Percentiles rank a stretch among this genome's conserved stretches.
Conservation (phyloP, 2,329 filamentous ascomycete species). For the Blastomyces percursus region DNA sequence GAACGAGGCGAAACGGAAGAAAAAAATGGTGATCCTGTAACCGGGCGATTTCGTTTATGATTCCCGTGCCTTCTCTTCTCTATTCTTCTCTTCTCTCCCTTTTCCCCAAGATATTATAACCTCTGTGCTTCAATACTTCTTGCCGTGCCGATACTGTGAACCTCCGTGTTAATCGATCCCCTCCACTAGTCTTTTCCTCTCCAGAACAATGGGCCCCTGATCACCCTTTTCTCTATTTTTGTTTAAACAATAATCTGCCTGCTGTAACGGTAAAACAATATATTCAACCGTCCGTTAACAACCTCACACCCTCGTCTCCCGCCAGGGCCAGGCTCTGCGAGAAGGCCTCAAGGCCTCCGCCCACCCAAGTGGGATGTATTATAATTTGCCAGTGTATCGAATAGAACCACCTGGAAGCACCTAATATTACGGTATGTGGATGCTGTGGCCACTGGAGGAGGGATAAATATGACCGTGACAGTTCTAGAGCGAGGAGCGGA, state of each 20-base stretch:
- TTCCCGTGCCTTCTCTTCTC: not conserved
- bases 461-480: not conserved
- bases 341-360: conserved; percentile 30
- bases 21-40: not conserved
- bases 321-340: conserved; percentile 21
- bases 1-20: not conserved
- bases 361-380: conserved; percentile 18
- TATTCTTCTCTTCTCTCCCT: not conserved
- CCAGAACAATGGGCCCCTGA: too few relatives aligned
- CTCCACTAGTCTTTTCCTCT: not conserved
- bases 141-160: not conserved
- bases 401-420: not conserved
- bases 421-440: not conserved
- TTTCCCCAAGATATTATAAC: not conserved
- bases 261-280: not conserved
- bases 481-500: not conserved
- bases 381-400: not conserved
- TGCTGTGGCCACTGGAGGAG: not conserved
- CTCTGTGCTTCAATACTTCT: not conserved
- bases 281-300: not conserved
- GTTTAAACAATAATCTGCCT: not conserved
- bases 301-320: conserved; percentile 22
- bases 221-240: not conserved
- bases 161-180: not conserved
- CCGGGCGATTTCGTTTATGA: not conserved